Conservation (phyloP, 2,329 filamentous ascomycete species). For the Cryphonectria japonica region DNA sequence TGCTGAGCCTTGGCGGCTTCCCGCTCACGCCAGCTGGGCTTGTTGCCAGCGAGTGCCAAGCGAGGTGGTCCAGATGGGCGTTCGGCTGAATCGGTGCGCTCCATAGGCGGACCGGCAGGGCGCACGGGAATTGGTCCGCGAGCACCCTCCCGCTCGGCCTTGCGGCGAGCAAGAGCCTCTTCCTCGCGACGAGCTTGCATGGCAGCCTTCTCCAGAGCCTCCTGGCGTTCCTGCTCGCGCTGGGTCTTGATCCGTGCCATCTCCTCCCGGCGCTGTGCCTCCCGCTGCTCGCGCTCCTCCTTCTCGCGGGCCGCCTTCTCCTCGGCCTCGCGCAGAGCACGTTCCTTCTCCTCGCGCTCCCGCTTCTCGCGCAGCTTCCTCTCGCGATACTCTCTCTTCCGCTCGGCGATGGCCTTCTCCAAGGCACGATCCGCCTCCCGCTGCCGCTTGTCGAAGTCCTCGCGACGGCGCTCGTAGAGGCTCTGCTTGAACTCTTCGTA, state of each 20-base stretch:
- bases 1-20: conserved; percentile 51
- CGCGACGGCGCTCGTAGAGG: conserved; percentile 83
- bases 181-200: conserved; percentile 83
- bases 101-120: conserved; percentile 40
- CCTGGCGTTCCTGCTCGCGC: conserved; percentile 69
- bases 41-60: conserved; percentile 55
- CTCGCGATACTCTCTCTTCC: conserved; percentile 88
- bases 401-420: conserved; percentile 85
- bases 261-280: conserved; percentile 78
- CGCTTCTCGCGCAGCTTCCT: conserved; percentile 79
- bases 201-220: conserved; percentile 65
- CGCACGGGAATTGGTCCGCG: conserved; percentile 38
- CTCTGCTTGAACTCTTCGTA: conserved; percentile 85
- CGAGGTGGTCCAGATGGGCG: conserved; percentile 56
- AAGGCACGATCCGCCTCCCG: conserved; percentile 91
- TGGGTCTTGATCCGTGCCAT: conserved; percentile 69
- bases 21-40: conserved; percentile 64
- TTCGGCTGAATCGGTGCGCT: conserved; percentile 50
- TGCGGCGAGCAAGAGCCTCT: conserved; percentile 78
- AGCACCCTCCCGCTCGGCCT: conserved; percentile 63
- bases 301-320: conserved; percentile 81
- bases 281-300: conserved; percentile 78
- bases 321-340: conserved; percentile 78
- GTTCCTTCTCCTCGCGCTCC: conserved; percentile 84
- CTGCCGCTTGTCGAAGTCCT: conserved; percentile 94